Base-by-base conservation (phyloP, 768 basidiomycete species). In the Hypholoma sublateritium region DNA sequence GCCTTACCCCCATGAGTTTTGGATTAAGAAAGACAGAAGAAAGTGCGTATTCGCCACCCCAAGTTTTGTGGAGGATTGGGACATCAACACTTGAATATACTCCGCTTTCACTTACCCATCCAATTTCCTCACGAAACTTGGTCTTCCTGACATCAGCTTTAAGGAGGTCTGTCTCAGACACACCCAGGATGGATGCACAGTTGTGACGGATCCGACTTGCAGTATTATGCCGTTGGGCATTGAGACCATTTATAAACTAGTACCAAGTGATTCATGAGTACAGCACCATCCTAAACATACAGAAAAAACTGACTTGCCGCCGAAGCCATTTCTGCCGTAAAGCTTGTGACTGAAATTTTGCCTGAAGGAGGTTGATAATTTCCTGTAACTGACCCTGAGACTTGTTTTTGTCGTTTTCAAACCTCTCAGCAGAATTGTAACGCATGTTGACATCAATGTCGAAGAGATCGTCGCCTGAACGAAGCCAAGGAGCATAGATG, bases 1-100 rank as follows among this genome's bases (percentile, higher is more conserved):
- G 53, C n/a, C 61, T 53, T 42, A 59, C 60, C 14, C 58, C 57
- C 58, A 62, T 62, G 36, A 62, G 60, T 4, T 45, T 56, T 24
- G 37, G 37, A 34, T 63, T 63, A 9, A 60, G 51, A n/a, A 63
- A 63, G 5, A 56, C 53, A 1, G 62, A 56, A 14, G 37, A 55
- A 21, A 59, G 50, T 2, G 8, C 3, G 35, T 59, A 64, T 22
- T 51, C 43, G 6, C 63, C 60, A 2, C 19, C 0, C 36, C 50
- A 62, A 41, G 59, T 35, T 55, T 59, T 59, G 41, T 64, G 60
- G 22, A 64, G 62, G 19, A 64, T 64, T 11, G 50, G 45, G 39
- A 59, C 62, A 44, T 59, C 60, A 32, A 64, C 51, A 16, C 51
- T 64, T 6, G 62, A 64, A 39, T 64, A 64, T 9, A 36, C 39